These are phyloP conservation scores for Alectoria sarmentosa DNA, from an alignment of 495 filamentous ascomycete genomes.

Conservation along the genomic window DNA sequence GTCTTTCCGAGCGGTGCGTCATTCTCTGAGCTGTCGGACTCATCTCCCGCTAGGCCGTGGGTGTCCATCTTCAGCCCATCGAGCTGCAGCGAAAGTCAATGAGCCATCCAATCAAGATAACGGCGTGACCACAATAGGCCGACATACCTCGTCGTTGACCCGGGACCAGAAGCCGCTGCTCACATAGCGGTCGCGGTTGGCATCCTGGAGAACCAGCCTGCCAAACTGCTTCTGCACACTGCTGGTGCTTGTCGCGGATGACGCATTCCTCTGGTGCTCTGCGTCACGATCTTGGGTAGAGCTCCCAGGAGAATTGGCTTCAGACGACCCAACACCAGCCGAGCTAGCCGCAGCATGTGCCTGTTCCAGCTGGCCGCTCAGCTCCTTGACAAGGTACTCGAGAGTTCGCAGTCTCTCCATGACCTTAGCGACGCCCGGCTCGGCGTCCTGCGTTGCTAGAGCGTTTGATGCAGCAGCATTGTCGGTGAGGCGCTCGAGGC, in stretches of 20 bases:
- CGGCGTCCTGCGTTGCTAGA: background rate
- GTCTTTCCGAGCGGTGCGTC: slow-evolving; percentile 7
- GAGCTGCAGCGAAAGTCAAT: slow-evolving; percentile 3
- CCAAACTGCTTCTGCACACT: slow-evolving; percentile 8
- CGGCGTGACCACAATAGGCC: background rate
- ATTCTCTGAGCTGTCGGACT: slow-evolving; percentile 10
- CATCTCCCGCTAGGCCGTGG: slow-evolving; percentile 9
- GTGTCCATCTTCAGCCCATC: slow-evolving; percentile 10
- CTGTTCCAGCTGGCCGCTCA: slow-evolving; percentile 9
- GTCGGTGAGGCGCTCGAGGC: slow-evolving; percentile 13
- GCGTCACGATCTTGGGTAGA: slow-evolving; percentile 9
- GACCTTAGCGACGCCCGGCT: background rate
- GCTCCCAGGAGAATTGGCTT: slow-evolving; percentile 8
- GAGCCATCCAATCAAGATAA: slow-evolving; percentile 1
- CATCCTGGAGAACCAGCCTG: slow-evolving; percentile 10
- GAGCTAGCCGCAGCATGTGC: slow-evolving; percentile 6
- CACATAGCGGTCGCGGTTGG: slow-evolving; percentile 10
- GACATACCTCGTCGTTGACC: slow-evolving; percentile 13
- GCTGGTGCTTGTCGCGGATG: slow-evolving; percentile 2
- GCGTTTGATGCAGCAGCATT: slow-evolving; percentile 1
- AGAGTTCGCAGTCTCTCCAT: slow-evolving; percentile 7
- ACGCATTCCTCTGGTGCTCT: slow-evolving; percentile 6
- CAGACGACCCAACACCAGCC: slow-evolving; percentile 1
- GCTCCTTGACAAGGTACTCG: slow-evolving; percentile 8
- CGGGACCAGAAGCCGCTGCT: slow-evolving; percentile 13